Conservation (phyloP, 306 rosid species). For the Lathyrus oleraceus region DNA sequence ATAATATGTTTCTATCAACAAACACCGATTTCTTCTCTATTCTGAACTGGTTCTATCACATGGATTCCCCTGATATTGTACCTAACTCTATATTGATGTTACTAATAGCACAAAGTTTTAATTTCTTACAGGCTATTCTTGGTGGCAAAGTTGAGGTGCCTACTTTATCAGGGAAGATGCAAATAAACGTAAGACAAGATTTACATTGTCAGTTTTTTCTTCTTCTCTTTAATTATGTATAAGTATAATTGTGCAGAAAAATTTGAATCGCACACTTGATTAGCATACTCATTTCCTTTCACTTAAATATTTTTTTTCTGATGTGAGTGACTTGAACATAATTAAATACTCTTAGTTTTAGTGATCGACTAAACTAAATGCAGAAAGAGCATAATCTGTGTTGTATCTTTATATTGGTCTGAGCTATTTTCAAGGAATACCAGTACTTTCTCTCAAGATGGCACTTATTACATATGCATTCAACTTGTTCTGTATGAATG, state of each 20-base stretch:
- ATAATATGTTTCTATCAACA: neutral
- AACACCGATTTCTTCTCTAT: neutral
- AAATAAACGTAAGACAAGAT: conserved; percentile 62
- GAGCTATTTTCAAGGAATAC: neutral
- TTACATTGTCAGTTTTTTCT: conserved; percentile 13
- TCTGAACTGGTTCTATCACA: neutral
- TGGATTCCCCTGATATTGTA: conserved; percentile 20
- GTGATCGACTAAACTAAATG: conserved; percentile 1
- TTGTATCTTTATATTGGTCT: neutral
- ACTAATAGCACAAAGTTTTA: conserved; percentile 25
- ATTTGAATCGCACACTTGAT: conserved; percentile 13
- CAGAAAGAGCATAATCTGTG: neutral
- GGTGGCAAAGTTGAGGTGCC: conserved; percentile 94
- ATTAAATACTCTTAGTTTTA: neutral
- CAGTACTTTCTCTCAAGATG: neutral
- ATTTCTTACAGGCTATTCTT: conserved; percentile 82
- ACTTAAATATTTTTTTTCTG: neutral
- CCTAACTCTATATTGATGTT: conserved; percentile 2
- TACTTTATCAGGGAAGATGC: conserved; percentile 71
- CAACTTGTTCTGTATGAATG: neutral
- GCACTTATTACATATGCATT: neutral
- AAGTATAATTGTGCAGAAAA: neutral
- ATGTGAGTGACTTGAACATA: conserved; percentile 1
- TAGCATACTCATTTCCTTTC: conserved; percentile 7
- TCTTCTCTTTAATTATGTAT: neutral